phyloP scores from a whole-genome alignment of 768 basidiomycete species.

The Porpolomopsis calyptriformis region DNA sequence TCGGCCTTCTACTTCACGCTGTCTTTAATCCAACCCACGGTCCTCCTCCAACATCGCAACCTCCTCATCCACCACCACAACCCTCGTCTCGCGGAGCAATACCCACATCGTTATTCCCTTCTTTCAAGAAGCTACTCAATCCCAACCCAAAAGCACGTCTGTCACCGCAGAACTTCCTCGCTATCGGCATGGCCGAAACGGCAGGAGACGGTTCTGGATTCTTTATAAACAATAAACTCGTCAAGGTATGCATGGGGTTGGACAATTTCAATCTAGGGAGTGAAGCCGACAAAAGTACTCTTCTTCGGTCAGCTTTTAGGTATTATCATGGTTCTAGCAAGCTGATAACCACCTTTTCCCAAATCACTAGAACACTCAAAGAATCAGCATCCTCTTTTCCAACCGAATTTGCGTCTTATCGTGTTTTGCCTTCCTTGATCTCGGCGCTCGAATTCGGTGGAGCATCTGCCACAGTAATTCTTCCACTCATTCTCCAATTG shows the following conservation, averaged over 20 bases:
- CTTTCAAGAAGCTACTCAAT: constrained; percentile 81
- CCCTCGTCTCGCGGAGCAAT: constrained; percentile 69
- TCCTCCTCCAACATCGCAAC: constrained; percentile 52
- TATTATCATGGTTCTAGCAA: not conserved
- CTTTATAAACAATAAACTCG: constrained; percentile 71
- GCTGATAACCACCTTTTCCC: not conserved
- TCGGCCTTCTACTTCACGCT: constrained; percentile 76
- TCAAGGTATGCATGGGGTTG: constrained; percentile 74
- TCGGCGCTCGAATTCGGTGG: constrained; percentile 73
- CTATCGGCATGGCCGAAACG: constrained; percentile 65
- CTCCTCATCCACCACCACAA: constrained; percentile 70
- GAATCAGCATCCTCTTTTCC: constrained; percentile 77
- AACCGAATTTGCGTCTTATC: constrained; percentile 70
- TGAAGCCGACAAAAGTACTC: constrained; percentile 65
- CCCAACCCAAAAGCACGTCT: constrained; percentile 78
- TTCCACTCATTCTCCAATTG: constrained; percentile 78
- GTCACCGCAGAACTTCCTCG: constrained; percentile 66
- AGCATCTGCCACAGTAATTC: constrained; percentile 60
- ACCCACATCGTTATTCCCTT: constrained; percentile 61
- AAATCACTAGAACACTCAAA: constrained; percentile 68
- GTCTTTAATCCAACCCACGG: constrained; percentile 84
- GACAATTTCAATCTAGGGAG: constrained; percentile 75
- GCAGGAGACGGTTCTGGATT: constrained; percentile 40
- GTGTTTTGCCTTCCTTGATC: constrained; percentile 80
- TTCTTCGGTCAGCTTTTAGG: constrained; percentile 51